phyloP scores from a whole-genome alignment of 495 filamentous ascomycete species.

The Ramalina peruviana region DNA sequence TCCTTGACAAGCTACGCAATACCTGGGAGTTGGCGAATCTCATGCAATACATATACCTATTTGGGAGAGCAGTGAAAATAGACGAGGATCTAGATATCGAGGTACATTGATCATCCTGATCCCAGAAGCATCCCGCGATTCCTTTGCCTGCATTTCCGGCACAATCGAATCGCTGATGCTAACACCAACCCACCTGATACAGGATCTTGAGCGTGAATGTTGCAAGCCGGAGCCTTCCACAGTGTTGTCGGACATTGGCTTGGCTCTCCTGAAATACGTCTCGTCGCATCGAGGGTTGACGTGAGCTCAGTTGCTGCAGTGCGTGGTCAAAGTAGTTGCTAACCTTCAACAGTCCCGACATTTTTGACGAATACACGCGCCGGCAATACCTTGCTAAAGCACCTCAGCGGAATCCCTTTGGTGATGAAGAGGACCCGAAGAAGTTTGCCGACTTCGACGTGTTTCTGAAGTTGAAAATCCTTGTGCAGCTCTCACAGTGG shows the following conservation, averaged over 20 bases:
- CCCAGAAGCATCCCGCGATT: neutral
- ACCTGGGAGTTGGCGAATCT: slow-evolving; percentile 94
- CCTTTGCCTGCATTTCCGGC: neutral
- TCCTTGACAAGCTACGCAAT: slow-evolving; percentile 61
- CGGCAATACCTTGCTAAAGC: slow-evolving; percentile 80
- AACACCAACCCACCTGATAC: neutral
- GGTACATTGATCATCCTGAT: slow-evolving; percentile 33
- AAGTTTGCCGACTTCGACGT: slow-evolving; percentile 73
- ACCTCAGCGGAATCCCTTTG: slow-evolving; percentile 71
- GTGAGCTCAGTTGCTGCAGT: slow-evolving; percentile 36
- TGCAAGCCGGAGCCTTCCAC: slow-evolving; percentile 60
- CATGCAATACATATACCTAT: slow-evolving; percentile 82
- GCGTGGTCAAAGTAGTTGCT: neutral
- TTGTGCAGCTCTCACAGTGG: slow-evolving; percentile 86
- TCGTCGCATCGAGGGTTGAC: slow-evolving; percentile 86
- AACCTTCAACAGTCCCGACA: slow-evolving; percentile 45
- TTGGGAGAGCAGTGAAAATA: slow-evolving; percentile 77
- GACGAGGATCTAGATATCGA: slow-evolving; percentile 77
- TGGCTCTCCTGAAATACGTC: slow-evolving; percentile 80
- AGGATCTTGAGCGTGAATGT: slow-evolving; percentile 87
- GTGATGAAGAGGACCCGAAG: slow-evolving; percentile 54
- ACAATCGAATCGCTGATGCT: slow-evolving; percentile 40
- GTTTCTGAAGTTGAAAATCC: slow-evolving; percentile 72
- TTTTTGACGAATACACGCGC: slow-evolving; percentile 90
- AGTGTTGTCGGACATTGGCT: slow-evolving; percentile 66